Conservation (phyloP, 1,139 yeast genomes). For the Scheffersomyces titani region DNA sequence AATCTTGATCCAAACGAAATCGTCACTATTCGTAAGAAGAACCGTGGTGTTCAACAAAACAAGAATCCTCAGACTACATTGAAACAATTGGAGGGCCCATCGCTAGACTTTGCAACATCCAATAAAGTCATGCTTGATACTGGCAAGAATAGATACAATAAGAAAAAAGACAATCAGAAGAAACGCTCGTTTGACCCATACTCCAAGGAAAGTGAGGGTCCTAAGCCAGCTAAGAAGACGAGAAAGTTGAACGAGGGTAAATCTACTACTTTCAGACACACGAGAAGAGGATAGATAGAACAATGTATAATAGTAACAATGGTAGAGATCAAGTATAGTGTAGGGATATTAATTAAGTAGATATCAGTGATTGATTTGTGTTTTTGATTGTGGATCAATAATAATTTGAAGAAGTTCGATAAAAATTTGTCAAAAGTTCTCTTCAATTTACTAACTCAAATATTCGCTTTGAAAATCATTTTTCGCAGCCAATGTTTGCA, state of each 20-base stretch:
- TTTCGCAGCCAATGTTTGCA: background rate
- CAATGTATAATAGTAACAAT: background rate
- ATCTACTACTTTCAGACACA: slow-evolving; percentile 48
- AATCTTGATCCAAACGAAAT: slow-evolving; percentile 49
- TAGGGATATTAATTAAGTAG: background rate
- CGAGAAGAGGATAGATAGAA: slow-evolving; percentile 5
- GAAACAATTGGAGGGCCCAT: slow-evolving; percentile 13
- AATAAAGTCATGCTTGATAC: slow-evolving; percentile 46
- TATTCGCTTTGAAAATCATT: background rate
- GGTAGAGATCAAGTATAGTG: background rate
- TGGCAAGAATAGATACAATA: slow-evolving; percentile 17
- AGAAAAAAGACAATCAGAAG: slow-evolving; percentile 25
- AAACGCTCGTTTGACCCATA: slow-evolving; percentile 67
- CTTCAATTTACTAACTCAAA: too few species aligned
- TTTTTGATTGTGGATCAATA: background rate
- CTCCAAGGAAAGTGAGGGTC: slow-evolving; percentile 46
- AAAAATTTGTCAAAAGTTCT: background rate
- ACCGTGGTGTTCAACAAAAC: slow-evolving; percentile 11
- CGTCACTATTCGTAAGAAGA: slow-evolving; percentile 50
- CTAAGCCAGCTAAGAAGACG: slow-evolving; percentile 50
- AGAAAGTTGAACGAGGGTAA: slow-evolving; percentile 45
- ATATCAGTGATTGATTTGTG: background rate
- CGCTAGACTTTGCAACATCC: slow-evolving; percentile 49
- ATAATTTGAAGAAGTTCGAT: background rate
- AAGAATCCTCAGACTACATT: slow-evolving; percentile 11